phyloP scores from a whole-genome alignment of 2,329 filamentous ascomycete species.

The Monosporascus sp. region DNA sequence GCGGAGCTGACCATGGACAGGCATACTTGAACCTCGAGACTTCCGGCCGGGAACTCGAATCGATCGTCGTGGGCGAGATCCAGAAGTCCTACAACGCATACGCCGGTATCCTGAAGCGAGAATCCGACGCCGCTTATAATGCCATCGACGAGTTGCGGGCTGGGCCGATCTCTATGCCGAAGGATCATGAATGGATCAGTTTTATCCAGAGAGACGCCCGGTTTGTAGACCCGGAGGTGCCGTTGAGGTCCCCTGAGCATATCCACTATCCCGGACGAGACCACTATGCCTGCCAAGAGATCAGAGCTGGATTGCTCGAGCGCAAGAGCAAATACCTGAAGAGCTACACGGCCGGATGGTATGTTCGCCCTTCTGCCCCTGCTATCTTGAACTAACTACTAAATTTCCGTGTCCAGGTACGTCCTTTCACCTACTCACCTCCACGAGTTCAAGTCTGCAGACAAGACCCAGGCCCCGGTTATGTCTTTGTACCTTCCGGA shows the following conservation, averaged over 20 bases:
- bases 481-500: slow-evolving; percentile 96
- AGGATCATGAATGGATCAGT: slow-evolving; percentile 82
- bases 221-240: slow-evolving; percentile 79
- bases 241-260: slow-evolving; percentile 70
- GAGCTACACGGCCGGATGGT: slow-evolving; percentile 95
- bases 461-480: slow-evolving; percentile 83
- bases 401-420: slow-evolving; percentile 56
- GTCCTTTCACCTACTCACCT: slow-evolving; percentile 93
- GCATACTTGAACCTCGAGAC: slow-evolving; percentile 92
- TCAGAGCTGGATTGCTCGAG: slow-evolving; percentile 85
- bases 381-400: slow-evolving; percentile 8
- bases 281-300: slow-evolving; percentile 74
- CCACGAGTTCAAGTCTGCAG: slow-evolving; percentile 98
- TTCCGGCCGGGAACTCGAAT: slow-evolving; percentile 90
- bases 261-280: slow-evolving; percentile 90
- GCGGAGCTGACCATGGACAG: slow-evolving; percentile 37
- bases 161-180: slow-evolving; percentile 87
- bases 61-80: slow-evolving; percentile 94
- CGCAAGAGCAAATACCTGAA: slow-evolving; percentile 98
- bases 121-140: slow-evolving; percentile 75
- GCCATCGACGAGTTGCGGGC: slow-evolving; percentile 75
- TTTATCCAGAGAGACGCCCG: slow-evolving; percentile 79
- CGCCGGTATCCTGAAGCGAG: slow-evolving; percentile 83
- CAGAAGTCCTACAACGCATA: slow-evolving; percentile 97
- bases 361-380: slow-evolving; percentile 11